Percentiles rank a stretch among this genome's conserved stretches.
Conservation (phyloP, 352 stramenopile species). For the Pythium biforme region DNA sequence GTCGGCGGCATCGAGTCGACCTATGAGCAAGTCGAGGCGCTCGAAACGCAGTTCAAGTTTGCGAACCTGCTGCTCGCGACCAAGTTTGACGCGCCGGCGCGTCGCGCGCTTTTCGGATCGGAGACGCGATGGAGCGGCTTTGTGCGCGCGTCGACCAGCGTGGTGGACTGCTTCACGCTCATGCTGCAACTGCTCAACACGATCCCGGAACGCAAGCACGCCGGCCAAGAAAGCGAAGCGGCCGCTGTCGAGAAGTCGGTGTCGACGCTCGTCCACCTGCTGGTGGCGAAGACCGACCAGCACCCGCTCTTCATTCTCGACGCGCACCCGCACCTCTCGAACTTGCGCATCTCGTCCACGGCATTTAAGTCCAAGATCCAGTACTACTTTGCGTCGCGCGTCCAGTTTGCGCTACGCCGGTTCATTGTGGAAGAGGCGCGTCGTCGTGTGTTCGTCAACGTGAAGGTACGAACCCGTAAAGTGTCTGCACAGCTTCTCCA, state of each 20-base stretch:
- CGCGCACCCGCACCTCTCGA: conserved; percentile 31
- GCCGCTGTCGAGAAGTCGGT: conserved; percentile 30
- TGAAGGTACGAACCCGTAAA: conserved; percentile 26
- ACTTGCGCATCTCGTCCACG: conserved; percentile 29
- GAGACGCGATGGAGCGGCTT: conserved; percentile 25
- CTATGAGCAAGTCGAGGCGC: conserved; percentile 26
- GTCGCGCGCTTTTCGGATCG: conserved; percentile 18
- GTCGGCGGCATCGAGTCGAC: conserved; percentile 12
- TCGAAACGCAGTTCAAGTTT: conserved; percentile 31
- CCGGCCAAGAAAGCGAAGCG: conserved; percentile 24
- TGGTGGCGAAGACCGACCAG: conserved; percentile 21
- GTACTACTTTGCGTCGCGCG: conserved; percentile 31
- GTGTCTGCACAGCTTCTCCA: no score
- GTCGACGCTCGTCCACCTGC: conserved; percentile 23
- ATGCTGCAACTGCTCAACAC: conserved; percentile 30
- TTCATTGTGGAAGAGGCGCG: conserved; percentile 31
- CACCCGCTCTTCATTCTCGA: conserved; percentile 33
- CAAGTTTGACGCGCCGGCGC: conserved; percentile 24
- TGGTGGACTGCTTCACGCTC: conserved; percentile 33
- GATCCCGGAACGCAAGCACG: conserved; percentile 25
- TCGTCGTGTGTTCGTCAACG: conserved; percentile 27
- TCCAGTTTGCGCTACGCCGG: conserved; percentile 32
- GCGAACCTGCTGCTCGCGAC: conserved; percentile 23
- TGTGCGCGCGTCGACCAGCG: conserved; percentile 22
- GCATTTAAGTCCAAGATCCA: conserved; percentile 30